Evolutionary conservation across 805 yeast genomes (phyloP).

Genomic region (Debaryomyces tyrocola): DNA sequence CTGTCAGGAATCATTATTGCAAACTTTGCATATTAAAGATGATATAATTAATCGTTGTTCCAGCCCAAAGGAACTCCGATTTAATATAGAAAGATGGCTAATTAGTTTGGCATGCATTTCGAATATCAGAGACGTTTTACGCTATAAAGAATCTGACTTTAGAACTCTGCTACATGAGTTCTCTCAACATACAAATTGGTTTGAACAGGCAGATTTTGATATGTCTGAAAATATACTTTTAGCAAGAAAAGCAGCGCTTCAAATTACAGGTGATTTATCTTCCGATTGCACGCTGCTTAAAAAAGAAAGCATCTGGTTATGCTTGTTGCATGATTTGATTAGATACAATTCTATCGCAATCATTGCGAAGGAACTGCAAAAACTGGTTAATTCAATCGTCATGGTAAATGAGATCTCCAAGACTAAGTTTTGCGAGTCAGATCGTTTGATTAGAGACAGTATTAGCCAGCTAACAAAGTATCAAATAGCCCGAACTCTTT

Average conservation of each 20-base stretch:
- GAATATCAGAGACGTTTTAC: constrained; percentile 17
- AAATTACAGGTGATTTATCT: constrained; percentile 19
- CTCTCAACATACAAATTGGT: constrained; percentile 34
- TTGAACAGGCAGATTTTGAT: constrained; percentile 28
- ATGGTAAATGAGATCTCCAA: constrained; percentile 40
- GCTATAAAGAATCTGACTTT: constrained; percentile 7
- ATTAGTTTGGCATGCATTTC: constrained; percentile 27
- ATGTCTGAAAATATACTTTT: constrained; percentile 44
- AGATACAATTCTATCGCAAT: constrained; percentile 45
- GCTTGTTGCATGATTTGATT: constrained; percentile 37
- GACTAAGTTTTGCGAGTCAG: constrained; percentile 9
- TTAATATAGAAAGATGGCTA: constrained; percentile 16
- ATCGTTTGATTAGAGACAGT: constrained; percentile 9
- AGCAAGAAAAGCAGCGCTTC: constrained; percentile 40
- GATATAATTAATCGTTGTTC: constrained; percentile 5
- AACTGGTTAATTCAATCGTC: constrained; percentile 50
- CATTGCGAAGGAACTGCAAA: constrained; percentile 40
- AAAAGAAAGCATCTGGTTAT: constrained; percentile 16
- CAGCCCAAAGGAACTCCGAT: constrained; percentile 16
- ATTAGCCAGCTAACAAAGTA: constrained; percentile 29
- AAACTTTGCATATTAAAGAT: constrained; percentile 14
- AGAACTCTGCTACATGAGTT: constrained; percentile 9
- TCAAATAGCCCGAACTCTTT: constrained; percentile 60
- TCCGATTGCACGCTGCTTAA: not conserved
- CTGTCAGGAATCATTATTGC: constrained; percentile 20